Percentiles rank a stretch among this genome's conserved stretches.
Evolutionary conservation across 2,329 filamentous ascomycete species (phyloP).

Genomic region (Diaporthe australafricana): DNA sequence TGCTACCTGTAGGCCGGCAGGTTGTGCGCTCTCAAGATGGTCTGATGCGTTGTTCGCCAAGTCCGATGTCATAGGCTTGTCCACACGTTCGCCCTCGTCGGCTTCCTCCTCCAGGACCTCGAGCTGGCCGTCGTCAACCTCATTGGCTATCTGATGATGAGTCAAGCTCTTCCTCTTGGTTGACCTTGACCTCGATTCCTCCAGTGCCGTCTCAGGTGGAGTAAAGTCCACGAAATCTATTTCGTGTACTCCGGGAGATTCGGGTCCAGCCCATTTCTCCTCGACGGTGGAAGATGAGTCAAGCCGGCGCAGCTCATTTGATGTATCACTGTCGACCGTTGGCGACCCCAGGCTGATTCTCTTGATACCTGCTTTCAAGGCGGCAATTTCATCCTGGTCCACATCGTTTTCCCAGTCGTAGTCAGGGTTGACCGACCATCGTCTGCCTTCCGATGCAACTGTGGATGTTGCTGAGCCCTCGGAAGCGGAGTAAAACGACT

Average conservation of each 20-base stretch:
- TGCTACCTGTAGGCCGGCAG: not conserved
- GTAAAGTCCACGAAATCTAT: not conserved
- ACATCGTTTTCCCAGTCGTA: constrained; percentile 17
- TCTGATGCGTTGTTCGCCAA: not conserved
- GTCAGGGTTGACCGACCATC: not conserved
- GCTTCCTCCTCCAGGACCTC: not conserved
- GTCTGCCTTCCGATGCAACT: not conserved
- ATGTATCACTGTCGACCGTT: not conserved
- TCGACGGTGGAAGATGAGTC: not conserved
- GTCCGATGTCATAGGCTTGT: not conserved
- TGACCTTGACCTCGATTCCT: not conserved
- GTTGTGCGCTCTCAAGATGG: not conserved
- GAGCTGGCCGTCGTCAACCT: not conserved
- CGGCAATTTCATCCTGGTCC: not conserved
- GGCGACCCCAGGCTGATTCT: not conserved
- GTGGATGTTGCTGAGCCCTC: not conserved
- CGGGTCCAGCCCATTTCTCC: not conserved
- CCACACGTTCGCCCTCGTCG: not conserved
- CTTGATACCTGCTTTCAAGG: not conserved
- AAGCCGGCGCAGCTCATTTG: not conserved
- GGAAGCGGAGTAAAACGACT: not conserved
- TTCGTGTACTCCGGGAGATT: not conserved
- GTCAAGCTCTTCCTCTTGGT: not conserved
- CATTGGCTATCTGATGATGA: not conserved
- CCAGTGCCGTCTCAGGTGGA: not conserved